A percentile compares a stretch with the other conserved stretches of the same genome.
Evolutionary conservation across 2,329 filamentous ascomycete species (phyloP).

Genomic region (Alternaria atra): DNA sequence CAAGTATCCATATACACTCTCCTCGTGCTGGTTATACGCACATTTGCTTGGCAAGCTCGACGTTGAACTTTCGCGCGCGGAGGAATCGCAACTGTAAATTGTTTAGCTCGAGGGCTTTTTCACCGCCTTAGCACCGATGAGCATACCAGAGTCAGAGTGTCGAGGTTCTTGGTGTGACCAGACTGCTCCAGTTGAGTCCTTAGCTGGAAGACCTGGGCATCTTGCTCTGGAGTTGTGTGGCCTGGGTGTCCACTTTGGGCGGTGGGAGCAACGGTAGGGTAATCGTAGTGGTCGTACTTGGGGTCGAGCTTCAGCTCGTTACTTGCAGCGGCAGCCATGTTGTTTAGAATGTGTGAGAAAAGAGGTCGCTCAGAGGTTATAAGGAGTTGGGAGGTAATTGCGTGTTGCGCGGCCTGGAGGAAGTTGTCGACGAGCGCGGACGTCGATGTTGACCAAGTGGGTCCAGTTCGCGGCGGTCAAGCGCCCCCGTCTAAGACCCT

Average conservation of each 20-base stretch:
- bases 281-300: constrained; percentile 98
- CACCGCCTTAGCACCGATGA: not conserved
- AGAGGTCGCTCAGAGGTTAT: constrained; percentile 9
- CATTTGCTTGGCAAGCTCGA: constrained; percentile 85
- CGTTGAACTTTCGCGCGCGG: constrained; percentile 93
- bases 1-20: not conserved
- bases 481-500: constrained; percentile 15
- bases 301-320: constrained; percentile 68
- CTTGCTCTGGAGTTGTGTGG: constrained; percentile 84
- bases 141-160: constrained; percentile 87
- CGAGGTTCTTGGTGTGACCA: constrained; percentile 83
- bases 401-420: constrained; percentile 18
- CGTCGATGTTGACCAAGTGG: constrained; percentile 39
- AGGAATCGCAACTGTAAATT: constrained; percentile 79
- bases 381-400: constrained; percentile 9
- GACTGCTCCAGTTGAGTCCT: constrained; percentile 83
- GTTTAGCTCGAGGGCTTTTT: constrained; percentile 26
- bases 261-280: constrained; percentile 78
- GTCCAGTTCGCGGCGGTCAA: constrained; percentile 28
- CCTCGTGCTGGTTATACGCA: constrained; percentile 57
- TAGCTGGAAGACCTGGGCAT: constrained; percentile 88
- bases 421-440: constrained; percentile 28
- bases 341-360: constrained; percentile 18
- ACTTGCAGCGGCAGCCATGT: constrained; percentile 42
- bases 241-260: constrained; percentile 82